Evolutionary conservation across 2,329 filamentous ascomycete genomes (phyloP), one percentile per base, ranked within the genome.

Genomic region (Ceratocystis variospora): DNA sequence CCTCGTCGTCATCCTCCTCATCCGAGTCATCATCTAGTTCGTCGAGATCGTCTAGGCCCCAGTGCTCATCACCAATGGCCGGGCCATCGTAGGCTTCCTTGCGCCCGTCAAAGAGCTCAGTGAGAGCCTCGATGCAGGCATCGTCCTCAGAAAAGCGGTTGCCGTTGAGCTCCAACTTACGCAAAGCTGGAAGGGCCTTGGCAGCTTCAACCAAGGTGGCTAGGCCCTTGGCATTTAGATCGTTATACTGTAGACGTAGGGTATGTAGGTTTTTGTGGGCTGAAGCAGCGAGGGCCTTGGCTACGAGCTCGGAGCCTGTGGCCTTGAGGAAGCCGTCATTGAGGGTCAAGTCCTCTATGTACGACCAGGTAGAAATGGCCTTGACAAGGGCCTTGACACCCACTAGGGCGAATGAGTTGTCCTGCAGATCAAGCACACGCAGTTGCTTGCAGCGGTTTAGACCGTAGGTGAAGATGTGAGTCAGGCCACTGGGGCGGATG

Each of bases 101-200:
- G 69, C 91, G 86, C 72, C 84, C 82, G 67, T 90, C 87, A 31
- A 96, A 79, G 33, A 94, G 78, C 63, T 86, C 83, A 70, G 86
- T 83, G 59, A 97, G 79, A 25, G 79, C 80, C 68, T 84, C 77
- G 53, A 96, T 81, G 33, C 83, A 83, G 61, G 83, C 79, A 71
- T 97, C 90, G 2, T 96, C 90, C 75, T 96, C 92, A 7, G 83
- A 79, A 71, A 99, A 96, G 74, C 90, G 94, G 79, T 99, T 99
- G 63, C 94, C 94, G 74, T 99, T 97, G 70, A 99, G 79, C 77
- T 97, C 94, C 62, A 99, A 84, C 72, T 92, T 87, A 77, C 87
- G 88, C 70, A 99, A 78, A 12, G 83, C 82, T 1, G 90, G 91
- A 7, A 99, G 81, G 7, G 81, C 78, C 71, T 84, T 84, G 3